Evolutionary conservation across 2,329 filamentous ascomycete genomes (phyloP).

Genomic region (Apiospora saccharicola): DNA sequence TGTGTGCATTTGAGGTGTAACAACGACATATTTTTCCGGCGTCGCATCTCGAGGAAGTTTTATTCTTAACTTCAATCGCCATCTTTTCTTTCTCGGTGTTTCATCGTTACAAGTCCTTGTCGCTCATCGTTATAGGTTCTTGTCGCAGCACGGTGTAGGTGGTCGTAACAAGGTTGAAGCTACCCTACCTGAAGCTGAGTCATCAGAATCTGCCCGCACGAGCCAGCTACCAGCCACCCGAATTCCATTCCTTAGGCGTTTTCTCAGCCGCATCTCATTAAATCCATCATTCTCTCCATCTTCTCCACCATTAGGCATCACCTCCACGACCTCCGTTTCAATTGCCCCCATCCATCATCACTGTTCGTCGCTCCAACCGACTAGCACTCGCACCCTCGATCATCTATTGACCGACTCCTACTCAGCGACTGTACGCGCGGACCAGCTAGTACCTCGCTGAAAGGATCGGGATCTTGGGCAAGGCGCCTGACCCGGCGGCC

Average conservation of each 20-base stretch:
- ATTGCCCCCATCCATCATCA: background rate
- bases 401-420: conserved; percentile 26
- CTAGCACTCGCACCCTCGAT: conserved; percentile 30
- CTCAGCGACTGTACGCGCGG: conserved; percentile 14
- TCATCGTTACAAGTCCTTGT: too few relatives aligned
- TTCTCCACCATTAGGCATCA: background rate
- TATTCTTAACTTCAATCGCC: background rate
- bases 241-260: background rate
- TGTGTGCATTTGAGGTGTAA: too few relatives aligned
- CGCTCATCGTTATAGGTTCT: too few relatives aligned
- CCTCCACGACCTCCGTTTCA: background rate
- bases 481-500: conserved; percentile 26
- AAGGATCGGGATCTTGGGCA: conserved; percentile 29
- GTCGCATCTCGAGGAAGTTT: background rate
- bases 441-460: conserved; percentile 24
- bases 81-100: too few relatives aligned
- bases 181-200: background rate
- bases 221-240: background rate
- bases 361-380: conserved; percentile 9
- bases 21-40: too few relatives aligned
- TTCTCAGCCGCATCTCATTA: background rate
- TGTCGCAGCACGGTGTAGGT: background rate
- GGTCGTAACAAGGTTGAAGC: background rate
- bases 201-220: background rate
- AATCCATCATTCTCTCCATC: background rate